phyloP scores from a whole-genome alignment of 768 basidiomycete genomes.

The Suillus alpinus region DNA sequence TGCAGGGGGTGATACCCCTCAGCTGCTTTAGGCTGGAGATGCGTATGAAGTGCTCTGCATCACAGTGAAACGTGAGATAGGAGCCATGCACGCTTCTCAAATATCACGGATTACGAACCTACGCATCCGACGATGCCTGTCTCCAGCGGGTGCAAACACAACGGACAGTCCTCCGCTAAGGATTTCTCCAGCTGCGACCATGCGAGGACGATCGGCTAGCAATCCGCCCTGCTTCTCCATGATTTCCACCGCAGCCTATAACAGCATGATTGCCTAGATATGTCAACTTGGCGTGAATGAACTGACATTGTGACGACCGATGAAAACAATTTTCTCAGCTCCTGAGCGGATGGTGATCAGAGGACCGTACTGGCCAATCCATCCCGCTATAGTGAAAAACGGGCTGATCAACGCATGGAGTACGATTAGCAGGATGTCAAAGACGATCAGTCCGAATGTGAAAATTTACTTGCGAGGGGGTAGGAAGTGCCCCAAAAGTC shows the following conservation, averaged over 20 bases:
- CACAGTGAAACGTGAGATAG: neutral
- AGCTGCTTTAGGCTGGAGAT: conserved; percentile 46
- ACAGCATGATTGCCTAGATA: neutral
- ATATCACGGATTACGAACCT: conserved; percentile 29
- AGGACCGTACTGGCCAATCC: conserved; percentile 24
- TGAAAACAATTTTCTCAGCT: conserved; percentile 19
- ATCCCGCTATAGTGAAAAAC: conserved; percentile 2
- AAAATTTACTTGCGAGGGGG: neutral
- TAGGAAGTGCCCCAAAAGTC: neutral
- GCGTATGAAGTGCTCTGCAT: conserved; percentile 48
- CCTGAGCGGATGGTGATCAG: conserved; percentile 22
- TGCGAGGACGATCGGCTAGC: conserved; percentile 44
- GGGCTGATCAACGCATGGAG: neutral
- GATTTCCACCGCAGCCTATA: conserved; percentile 48
- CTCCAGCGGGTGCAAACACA: conserved; percentile 45
- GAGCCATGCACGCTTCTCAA: neutral
- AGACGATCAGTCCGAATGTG: neutral
- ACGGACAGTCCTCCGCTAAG: conserved; percentile 53
- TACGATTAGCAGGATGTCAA: neutral
- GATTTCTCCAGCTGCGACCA: conserved; percentile 50
- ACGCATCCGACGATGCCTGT: conserved; percentile 51
- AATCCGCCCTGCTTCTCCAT: conserved; percentile 55
- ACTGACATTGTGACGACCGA: conserved; percentile 24
- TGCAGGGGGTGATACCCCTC: conserved; percentile 42
- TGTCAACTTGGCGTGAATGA: neutral